Evolutionary conservation across 1,139 yeast genomes (phyloP).

Genomic region (Pichia sp.): DNA sequence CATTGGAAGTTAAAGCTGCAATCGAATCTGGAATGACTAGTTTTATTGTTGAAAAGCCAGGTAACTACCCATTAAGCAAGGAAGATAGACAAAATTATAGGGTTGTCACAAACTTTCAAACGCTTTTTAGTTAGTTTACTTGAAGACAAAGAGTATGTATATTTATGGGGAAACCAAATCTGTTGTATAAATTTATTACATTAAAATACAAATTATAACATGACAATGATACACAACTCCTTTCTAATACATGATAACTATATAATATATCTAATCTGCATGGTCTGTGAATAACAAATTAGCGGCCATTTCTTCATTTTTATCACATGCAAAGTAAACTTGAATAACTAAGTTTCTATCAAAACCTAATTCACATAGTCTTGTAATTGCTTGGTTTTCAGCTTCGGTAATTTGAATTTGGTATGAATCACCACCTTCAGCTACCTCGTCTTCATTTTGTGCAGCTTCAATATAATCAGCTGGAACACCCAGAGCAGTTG

Average conservation of each 20-base stretch:
- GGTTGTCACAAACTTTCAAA: constrained; percentile 22
- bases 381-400: constrained; percentile 80
- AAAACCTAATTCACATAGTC: constrained; percentile 90
- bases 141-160: neutral
- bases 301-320: constrained; percentile 95
- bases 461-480: constrained; percentile 29
- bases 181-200: neutral
- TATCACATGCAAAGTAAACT: constrained; percentile 96
- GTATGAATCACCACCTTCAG: constrained; percentile 36
- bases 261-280: constrained; percentile 20
- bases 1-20: constrained; percentile 68
- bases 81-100: constrained; percentile 28
- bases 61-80: constrained; percentile 52
- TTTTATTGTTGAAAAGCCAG: constrained; percentile 62
- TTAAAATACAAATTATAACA: neutral
- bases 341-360: constrained; percentile 83
- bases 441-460: constrained; percentile 34
- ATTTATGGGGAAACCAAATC: neutral
- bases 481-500: constrained; percentile 28
- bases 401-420: constrained; percentile 66
- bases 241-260: neutral
- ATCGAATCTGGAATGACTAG: constrained; percentile 55
- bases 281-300: constrained; percentile 65
- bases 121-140: constrained; percentile 5
- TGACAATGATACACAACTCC: neutral